These are phyloP conservation scores for Lasiodiplodia sp. DNA, from an alignment of 2,329 filamentous ascomycete genomes.

Conservation along the genomic window DNA sequence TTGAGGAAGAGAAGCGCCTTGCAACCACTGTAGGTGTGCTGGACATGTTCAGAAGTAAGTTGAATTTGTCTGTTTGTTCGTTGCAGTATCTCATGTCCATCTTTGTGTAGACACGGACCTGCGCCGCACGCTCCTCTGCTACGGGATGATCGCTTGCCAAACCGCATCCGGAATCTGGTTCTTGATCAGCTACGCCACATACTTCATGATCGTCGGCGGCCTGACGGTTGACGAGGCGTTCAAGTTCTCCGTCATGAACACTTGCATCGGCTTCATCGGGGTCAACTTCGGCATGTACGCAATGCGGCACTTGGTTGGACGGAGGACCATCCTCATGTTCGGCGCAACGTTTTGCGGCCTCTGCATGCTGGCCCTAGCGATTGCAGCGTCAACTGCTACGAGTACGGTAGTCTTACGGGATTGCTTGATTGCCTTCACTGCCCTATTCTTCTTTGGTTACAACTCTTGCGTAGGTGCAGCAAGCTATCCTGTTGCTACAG, in stretches of 20 bases:
- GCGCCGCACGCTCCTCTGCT: constrained; percentile 59
- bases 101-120: constrained; percentile 44
- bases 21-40: constrained; percentile 58
- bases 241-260: constrained; percentile 59
- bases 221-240: constrained; percentile 52
- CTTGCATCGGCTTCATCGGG: constrained; percentile 57
- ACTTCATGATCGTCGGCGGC: constrained; percentile 42
- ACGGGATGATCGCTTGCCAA: constrained; percentile 56
- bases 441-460: constrained; percentile 47
- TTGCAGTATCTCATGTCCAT: neutral
- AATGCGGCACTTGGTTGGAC: constrained; percentile 57
- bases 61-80: constrained; percentile 21
- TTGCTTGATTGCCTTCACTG: constrained; percentile 44
- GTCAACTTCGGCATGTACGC: constrained; percentile 59
- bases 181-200: constrained; percentile 59
- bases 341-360: constrained; percentile 54
- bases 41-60: constrained; percentile 60
- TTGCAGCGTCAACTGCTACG: constrained; percentile 40
- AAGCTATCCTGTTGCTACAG: constrained; percentile 42
- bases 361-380: constrained; percentile 55
- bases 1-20: constrained; percentile 48
- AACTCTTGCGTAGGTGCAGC: constrained; percentile 45
- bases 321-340: constrained; percentile 57
- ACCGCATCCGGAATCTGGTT: constrained; percentile 58
- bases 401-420: constrained; percentile 38